phyloP scores from a whole-genome alignment of 1,284 basidiomycete genomes.

The Prillingera fragicola region DNA sequence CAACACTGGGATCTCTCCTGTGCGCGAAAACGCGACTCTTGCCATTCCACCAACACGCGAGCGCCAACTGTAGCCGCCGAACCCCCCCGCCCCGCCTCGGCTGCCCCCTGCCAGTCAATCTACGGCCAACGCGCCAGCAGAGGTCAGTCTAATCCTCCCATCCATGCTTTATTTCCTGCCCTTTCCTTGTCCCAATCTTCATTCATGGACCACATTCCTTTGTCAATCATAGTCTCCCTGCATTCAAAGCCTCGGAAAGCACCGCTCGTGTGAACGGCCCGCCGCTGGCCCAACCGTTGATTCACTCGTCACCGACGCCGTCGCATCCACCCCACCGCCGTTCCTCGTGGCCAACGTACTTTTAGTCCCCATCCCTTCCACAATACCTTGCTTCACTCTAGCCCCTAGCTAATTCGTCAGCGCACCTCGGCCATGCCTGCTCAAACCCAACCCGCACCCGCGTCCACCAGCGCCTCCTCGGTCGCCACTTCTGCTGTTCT shows the following conservation, averaged over 20 bases:
- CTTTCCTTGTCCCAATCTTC: background rate
- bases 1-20: too few relatives aligned
- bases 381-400: background rate
- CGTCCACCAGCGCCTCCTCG: constrained; percentile 31
- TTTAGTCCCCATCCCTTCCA: background rate
- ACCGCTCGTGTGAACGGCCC: background rate
- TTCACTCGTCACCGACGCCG: background rate
- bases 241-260: background rate
- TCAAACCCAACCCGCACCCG: constrained; percentile 9
- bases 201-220: background rate
- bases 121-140: background rate
- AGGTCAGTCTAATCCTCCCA: background rate
- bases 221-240: background rate
- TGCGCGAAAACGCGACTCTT: too few relatives aligned
- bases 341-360: background rate
- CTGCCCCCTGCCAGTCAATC: background rate
- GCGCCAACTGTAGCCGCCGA: too few relatives aligned
- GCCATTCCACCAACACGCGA: too few relatives aligned
- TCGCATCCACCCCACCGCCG: background rate
- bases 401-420: background rate
- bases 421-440: constrained; percentile 10
- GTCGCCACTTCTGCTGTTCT: constrained; percentile 42
- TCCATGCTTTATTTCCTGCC: background rate
- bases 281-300: background rate
- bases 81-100: too few relatives aligned